Percentiles rank a stretch among this genome's conserved stretches.
These are phyloP conservation scores for Ogataea populi-albae DNA, from an alignment of 805 yeast genomes.

Conservation along the genomic window DNA sequence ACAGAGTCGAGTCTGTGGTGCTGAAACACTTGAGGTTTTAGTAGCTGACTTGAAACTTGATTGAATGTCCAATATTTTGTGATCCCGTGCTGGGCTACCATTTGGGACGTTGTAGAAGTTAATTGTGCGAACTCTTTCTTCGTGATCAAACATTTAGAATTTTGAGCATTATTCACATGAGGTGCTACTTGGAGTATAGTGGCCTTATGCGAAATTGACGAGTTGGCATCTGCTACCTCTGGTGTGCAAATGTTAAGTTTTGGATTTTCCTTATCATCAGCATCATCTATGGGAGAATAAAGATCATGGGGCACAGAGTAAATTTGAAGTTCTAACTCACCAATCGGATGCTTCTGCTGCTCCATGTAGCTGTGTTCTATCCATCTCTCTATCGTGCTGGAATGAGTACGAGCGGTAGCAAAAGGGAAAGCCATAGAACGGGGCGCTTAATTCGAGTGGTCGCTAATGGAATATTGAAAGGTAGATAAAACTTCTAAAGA, in stretches of 20 bases:
- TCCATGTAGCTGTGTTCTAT: background rate
- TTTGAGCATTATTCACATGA: too few relatives aligned
- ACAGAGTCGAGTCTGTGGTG: constrained; percentile 10
- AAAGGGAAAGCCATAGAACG: background rate
- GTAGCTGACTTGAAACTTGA: constrained; percentile 1
- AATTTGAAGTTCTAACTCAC: constrained; percentile 1
- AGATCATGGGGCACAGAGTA: background rate
- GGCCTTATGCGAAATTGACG: too few relatives aligned
- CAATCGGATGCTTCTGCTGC: background rate
- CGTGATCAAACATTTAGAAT: too few relatives aligned
- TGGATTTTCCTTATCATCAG: background rate
- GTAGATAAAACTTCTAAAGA: too few relatives aligned
- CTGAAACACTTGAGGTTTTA: constrained; percentile 21
- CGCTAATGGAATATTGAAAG: too few relatives aligned
- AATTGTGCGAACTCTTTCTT: too few relatives aligned
- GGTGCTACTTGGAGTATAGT: too few relatives aligned
- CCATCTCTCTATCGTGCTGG: background rate
- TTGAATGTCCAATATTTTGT: constrained; percentile 10
- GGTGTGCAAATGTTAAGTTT: too few relatives aligned
- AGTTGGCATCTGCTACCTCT: too few relatives aligned
- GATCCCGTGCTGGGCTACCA: constrained; percentile 1
- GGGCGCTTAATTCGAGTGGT: background rate
- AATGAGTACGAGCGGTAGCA: background rate
- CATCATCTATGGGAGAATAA: background rate
- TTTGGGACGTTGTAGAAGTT: too few relatives aligned